Conservation (phyloP, 2,329 filamentous ascomycete genomes). For the Alternaria novae-zelandiae region DNA sequence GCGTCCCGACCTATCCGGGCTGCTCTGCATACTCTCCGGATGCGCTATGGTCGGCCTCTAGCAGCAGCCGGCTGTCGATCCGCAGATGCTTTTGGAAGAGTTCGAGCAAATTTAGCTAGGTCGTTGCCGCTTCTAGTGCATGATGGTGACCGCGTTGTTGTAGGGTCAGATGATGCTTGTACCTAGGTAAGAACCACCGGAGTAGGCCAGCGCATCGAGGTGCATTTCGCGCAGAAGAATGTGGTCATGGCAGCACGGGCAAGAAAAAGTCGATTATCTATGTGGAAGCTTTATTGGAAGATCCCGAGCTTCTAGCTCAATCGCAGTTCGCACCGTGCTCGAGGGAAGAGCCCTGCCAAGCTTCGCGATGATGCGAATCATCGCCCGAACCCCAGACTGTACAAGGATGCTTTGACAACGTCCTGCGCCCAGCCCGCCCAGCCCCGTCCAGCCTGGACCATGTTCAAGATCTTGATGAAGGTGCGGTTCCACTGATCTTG, state of each 20-base stretch:
- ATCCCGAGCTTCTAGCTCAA: neutral
- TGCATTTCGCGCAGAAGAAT: neutral
- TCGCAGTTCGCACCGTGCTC: neutral
- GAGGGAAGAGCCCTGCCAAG: neutral
- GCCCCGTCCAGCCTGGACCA: constrained; percentile 56
- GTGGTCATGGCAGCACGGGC: neutral
- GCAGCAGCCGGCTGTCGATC: neutral
- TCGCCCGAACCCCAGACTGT: constrained; percentile 28
- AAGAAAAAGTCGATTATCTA: neutral
- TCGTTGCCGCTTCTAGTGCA: neutral
- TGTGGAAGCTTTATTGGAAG: neutral
- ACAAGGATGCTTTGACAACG: constrained; percentile 41
- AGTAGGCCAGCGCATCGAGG: neutral
- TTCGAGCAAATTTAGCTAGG: neutral
- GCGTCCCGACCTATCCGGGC: constrained; percentile 4
- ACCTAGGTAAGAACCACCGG: neutral
- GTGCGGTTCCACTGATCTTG: constrained; percentile 63
- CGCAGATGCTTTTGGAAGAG: neutral
- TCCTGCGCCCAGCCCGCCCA: constrained; percentile 60
- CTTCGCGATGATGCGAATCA: neutral
- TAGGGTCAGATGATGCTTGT: neutral
- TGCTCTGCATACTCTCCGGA: neutral
- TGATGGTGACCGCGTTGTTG: neutral
- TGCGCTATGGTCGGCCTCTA: neutral
- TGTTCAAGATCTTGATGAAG: constrained; percentile 62